phyloP scores from a whole-genome alignment of 2,329 filamentous ascomycete genomes.

The Ascochyta pisi region DNA sequence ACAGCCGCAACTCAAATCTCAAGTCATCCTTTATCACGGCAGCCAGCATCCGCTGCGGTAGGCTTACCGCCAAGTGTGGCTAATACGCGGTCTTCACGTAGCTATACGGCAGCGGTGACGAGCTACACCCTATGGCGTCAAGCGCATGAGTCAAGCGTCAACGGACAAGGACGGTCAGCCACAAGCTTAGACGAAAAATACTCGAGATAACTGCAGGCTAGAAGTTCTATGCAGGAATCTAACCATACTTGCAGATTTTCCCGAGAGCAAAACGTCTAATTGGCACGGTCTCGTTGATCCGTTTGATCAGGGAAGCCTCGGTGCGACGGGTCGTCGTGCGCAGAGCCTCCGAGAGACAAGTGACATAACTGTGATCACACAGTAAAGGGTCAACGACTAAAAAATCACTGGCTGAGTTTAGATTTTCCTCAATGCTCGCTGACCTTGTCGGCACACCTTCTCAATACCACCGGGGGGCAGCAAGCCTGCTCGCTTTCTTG shows the following conservation, averaged over 20 bases:
- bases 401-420: not conserved
- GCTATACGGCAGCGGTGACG: constrained; percentile 7
- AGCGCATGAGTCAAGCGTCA: constrained; percentile 8
- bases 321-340: constrained; percentile 3
- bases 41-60: not conserved
- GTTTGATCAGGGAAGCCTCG: constrained; percentile 3
- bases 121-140: constrained; percentile 12
- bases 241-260: constrained; percentile 13
- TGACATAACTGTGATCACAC: constrained; percentile 4
- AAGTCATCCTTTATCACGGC: not conserved
- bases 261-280: constrained; percentile 2
- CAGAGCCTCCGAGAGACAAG: not conserved
- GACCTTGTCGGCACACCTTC: constrained; percentile 3
- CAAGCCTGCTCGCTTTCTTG: not conserved
- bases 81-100: constrained; percentile 6
- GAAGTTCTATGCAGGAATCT: constrained; percentile 18
- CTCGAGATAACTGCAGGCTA: constrained; percentile 3
- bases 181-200: constrained; percentile 11
- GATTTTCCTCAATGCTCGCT: not conserved
- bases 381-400: not conserved
- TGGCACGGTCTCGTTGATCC: constrained; percentile 7
- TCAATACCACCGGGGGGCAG: not conserved
- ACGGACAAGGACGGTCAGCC: constrained; percentile 3
- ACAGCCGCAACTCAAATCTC: not conserved
- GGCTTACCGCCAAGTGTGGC: constrained; percentile 12